Evolutionary conservation across 192 early-diverging fungal genomes (phyloP), one percentile per base, ranked within the genome.

Genomic region (Backusella liffmaniae): DNA sequence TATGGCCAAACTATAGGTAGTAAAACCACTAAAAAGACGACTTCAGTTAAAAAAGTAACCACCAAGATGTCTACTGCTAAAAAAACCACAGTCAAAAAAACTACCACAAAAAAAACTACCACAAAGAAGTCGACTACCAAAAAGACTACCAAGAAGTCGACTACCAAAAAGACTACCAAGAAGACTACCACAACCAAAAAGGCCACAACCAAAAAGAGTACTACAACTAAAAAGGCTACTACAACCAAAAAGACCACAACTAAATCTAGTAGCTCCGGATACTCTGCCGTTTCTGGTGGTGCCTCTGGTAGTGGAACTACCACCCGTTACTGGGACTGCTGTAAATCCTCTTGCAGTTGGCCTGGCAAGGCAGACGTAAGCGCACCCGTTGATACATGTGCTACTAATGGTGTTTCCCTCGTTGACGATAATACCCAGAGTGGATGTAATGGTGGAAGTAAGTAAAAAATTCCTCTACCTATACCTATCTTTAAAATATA

Each of bases 271-370:
- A 29, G n/a, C 10, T n/a, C 49, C 30, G 16, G 29, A n/a, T 56
- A 73, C 15, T 44, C 41, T 53, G 44, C 76, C 23, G 21, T 77
- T 16, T 13, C 70, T 23, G 76, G 76, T 13, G 76, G 76, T 39
- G 36, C 18, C 8, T 73, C 71, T 36, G 76, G 76, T 18, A 73
- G 36, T 34, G 76, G 76, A 32, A 66, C 42, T 5, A 77, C 76
- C 4, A 77, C 76, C 7, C 76, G 76, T 15, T 77, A 77, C 41
- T 77, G 76, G 76, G 77, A 79, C 46, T 79, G 77, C 46, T 79
- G 77, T 66, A 79, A 79, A 16, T 8, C 77, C 32, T 74, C 72
- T 9, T 73, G 77, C 15, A 65, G 66, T 62, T 74, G 72, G 72
- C 34, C 46, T 1, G 77, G 77, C 2, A 79, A 79, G 51, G 77